Conservation (phyloP, 805 yeast species). For the Kuraishia molischiana region DNA sequence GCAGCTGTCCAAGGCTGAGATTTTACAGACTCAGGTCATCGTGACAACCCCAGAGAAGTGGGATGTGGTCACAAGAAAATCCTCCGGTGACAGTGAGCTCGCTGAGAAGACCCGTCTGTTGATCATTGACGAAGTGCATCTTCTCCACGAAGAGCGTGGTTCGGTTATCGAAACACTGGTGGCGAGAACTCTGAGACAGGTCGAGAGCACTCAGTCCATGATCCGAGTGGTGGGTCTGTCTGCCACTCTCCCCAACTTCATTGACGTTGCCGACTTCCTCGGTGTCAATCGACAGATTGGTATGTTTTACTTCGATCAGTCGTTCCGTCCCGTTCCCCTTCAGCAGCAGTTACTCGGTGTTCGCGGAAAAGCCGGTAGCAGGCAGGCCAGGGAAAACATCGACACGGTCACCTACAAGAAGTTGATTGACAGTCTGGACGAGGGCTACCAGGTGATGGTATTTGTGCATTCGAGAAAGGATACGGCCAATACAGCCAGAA, state of each 20-base stretch:
- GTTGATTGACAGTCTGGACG: conserved; percentile 49
- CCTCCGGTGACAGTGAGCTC: conserved; percentile 79
- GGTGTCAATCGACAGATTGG: conserved; percentile 88
- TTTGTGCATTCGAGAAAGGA: conserved; percentile 95
- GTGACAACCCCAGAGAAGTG: conserved; percentile 96
- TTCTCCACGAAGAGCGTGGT: conserved; percentile 95
- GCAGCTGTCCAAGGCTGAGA: conserved; percentile 80
- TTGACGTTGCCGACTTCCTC: conserved; percentile 90
- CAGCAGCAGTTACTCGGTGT: conserved; percentile 85
- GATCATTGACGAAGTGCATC: conserved; percentile 93
- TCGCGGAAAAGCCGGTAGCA: conserved; percentile 74
- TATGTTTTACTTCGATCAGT: conserved; percentile 88
- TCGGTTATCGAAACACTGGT: conserved; percentile 93
- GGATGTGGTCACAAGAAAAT: conserved; percentile 92
- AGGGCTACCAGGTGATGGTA: conserved; percentile 89
- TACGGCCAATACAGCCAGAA: conserved; percentile 75
- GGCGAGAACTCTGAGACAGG: conserved; percentile 90
- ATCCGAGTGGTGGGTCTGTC: conserved; percentile 90
- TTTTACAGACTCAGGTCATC: conserved; percentile 71
- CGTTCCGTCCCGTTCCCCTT: conserved; percentile 89
- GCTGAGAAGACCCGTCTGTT: conserved; percentile 76
- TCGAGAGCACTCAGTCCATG: conserved; percentile 89
- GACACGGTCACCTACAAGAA: conserved; percentile 67
- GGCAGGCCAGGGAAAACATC: conserved; percentile 58
- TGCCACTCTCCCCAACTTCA: conserved; percentile 85